Conservation (phyloP, 805 yeast species). For the Candida methanosorbosa region DNA sequence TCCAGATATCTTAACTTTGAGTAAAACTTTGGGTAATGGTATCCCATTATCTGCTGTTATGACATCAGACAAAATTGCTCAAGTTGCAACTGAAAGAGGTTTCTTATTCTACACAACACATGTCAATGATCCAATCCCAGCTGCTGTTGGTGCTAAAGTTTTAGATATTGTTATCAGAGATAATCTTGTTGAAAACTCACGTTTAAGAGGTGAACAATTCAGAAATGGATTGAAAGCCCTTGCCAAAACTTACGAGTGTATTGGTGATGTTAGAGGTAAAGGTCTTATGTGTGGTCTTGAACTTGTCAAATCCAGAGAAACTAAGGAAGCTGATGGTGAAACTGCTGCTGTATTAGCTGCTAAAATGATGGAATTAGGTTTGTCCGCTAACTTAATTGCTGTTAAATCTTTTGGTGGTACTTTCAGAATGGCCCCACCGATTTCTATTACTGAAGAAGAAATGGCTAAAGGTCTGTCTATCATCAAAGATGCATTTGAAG, state of each 20-base stretch:
- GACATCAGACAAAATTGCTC: conserved; percentile 30
- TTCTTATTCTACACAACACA: conserved; percentile 37
- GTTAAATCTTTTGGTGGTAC: conserved; percentile 14
- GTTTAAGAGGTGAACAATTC: conserved; percentile 33
- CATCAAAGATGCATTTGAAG: conserved; percentile 10
- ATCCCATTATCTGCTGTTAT: conserved; percentile 41
- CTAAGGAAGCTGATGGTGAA: conserved; percentile 37
- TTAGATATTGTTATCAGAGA: conserved; percentile 33
- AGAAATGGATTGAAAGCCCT: conserved; percentile 27
- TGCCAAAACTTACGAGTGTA: too few species aligned
- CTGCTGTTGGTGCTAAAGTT: conserved; percentile 37
- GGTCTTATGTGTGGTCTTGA: conserved; percentile 51
- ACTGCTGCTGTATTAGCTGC: conserved; percentile 22
- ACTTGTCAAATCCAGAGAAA: conserved; percentile 35
- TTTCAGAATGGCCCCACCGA: conserved; percentile 21
- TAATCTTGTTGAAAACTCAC: conserved; percentile 30
- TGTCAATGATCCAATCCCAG: conserved; percentile 41
- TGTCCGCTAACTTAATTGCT: conserved; percentile 20
- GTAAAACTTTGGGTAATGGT: conserved; percentile 46
- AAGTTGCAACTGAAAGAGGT: conserved; percentile 28
- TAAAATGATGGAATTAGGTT: conserved; percentile 12
- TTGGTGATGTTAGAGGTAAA: conserved; percentile 46
- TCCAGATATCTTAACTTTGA: conserved; percentile 42
- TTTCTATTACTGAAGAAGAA: conserved; percentile 14
- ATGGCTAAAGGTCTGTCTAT: conserved; percentile 10